phyloP scores from a whole-genome alignment of 345 rosid genomes.

The Cardamine occulta region DNA sequence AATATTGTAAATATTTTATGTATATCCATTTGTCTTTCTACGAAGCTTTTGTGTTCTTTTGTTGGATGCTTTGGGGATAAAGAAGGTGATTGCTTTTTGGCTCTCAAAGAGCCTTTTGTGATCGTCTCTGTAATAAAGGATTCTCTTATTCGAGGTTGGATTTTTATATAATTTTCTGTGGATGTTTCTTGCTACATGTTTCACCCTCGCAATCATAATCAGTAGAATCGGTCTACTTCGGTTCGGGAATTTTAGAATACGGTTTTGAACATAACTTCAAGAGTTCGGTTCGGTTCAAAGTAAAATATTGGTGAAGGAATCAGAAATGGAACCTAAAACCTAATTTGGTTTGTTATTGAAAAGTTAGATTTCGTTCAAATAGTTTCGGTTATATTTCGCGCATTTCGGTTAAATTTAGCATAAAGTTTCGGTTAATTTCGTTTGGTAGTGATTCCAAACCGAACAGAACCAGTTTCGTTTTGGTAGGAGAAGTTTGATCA shows the following conservation, averaged over 20 bases:
- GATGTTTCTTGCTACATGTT: not conserved
- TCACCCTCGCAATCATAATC: not conserved
- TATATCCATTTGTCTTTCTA: constrained; percentile 24
- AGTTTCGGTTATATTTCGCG: too few relatives aligned
- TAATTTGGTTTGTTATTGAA: too few relatives aligned
- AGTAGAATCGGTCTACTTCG: not conserved
- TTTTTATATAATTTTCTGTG: constrained; percentile 9
- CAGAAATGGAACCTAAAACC: not conserved
- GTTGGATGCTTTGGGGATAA: constrained; percentile 19
- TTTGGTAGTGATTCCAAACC: not conserved
- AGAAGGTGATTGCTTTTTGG: constrained; percentile 31
- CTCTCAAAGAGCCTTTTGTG: constrained; percentile 27
- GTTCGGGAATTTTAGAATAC: not conserved
- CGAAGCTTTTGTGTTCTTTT: constrained; percentile 33
- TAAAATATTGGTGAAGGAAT: not conserved
- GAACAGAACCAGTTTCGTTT: not conserved
- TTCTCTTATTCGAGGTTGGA: constrained; percentile 31
- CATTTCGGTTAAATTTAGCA: too few relatives aligned
- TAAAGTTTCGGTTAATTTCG: not conserved
- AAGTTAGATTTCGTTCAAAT: not conserved
- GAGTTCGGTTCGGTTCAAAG: not conserved
- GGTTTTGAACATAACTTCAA: not conserved
- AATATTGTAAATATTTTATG: constrained; percentile 31
- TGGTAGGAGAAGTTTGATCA: not conserved
- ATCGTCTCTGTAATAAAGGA: constrained; percentile 35